Base-by-base conservation (phyloP, 2,329 filamentous ascomycete genomes). In the Tolypocladium ophioglossoides region DNA sequence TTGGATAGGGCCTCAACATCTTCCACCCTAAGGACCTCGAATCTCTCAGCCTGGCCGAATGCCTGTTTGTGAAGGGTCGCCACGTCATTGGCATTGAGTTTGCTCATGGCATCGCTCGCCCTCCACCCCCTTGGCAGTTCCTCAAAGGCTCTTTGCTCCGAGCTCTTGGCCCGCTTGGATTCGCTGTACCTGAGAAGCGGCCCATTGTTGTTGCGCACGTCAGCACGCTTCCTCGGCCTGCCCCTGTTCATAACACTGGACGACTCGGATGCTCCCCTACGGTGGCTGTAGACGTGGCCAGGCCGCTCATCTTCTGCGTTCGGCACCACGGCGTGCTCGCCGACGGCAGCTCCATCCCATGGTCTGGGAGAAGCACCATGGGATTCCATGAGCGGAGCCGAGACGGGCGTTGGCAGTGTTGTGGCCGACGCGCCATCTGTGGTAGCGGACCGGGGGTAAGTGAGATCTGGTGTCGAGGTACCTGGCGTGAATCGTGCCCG, bases 1-100 rank as follows among this genome's bases (percentile, higher is more conserved):
- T 79, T 80, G 18, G 86, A 87, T 6, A 90, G 74, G 20, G 73
- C 72, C 51, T 86, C 83, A 16, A 87, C 84, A 58, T 87, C 82
- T 30, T 79, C 78, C 52, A 76, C 74, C 49, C 71, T 73, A 24
- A 87, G 73, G n/a, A 87, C 76, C 66, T 86, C 82, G 57, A 87
- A 87, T 34, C 80, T 74, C 39, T 78, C 74, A 0, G 79, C 80
- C 63, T 86, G 83, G 34, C 80, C 78, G 39, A 82, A 69, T 1
- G 84, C 84, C 63, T 86, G 83, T 58, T 75, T 77, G 54, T 81
- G 77, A 24, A 87, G 68, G 4, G 72, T 69, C 11, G 67, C 66
- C 16, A 82, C 64, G 53, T 86, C 83, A 2, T 65, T 62, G 9
- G 71, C 62, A 14, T 73, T 73, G 20, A 86, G 63, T 49, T 74